These are phyloP conservation scores for Musa balbisiana DNA, from an alignment of 202 grass and related monocot species.

Conservation along the genomic window DNA sequence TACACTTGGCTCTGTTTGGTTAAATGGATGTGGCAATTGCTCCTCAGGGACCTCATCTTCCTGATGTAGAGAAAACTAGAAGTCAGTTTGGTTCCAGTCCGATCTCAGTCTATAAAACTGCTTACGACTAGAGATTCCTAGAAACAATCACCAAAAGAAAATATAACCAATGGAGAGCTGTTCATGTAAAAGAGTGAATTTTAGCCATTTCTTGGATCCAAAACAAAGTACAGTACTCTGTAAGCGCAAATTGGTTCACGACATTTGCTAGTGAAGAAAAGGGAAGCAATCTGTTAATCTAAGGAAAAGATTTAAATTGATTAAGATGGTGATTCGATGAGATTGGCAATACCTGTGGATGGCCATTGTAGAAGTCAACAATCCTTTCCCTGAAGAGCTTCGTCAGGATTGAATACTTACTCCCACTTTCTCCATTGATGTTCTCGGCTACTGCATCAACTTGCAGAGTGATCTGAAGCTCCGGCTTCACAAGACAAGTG, in stretches of 20 bases:
- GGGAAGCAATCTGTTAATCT: too few species aligned
- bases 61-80: conserved; percentile 31
- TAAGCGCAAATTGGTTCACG: too few species aligned
- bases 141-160: background rate
- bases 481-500: conserved; percentile 77
- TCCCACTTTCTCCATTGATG: conserved; percentile 50
- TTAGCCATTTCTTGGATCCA: too few species aligned
- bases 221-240: too few species aligned
- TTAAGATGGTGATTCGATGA: background rate
- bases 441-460: conserved; percentile 30
- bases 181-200: too few species aligned
- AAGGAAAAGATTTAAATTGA: too few species aligned
- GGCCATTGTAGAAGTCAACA: conserved; percentile 49
- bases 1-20: conserved; percentile 16
- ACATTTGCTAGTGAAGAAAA: too few species aligned
- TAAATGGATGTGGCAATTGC: conserved; percentile 67
- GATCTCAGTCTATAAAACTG: too few species aligned
- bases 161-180: too few species aligned
- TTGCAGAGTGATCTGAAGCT: conserved; percentile 63
- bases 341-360: conserved; percentile 49
- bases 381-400: conserved; percentile 67
- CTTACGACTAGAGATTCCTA: too few species aligned
- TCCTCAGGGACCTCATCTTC: conserved; percentile 71
- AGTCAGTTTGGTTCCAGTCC: background rate
- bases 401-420: conserved; percentile 42